phyloP scores from a whole-genome alignment of 2,329 filamentous ascomycete genomes.

The Pyrenophora graminea region DNA sequence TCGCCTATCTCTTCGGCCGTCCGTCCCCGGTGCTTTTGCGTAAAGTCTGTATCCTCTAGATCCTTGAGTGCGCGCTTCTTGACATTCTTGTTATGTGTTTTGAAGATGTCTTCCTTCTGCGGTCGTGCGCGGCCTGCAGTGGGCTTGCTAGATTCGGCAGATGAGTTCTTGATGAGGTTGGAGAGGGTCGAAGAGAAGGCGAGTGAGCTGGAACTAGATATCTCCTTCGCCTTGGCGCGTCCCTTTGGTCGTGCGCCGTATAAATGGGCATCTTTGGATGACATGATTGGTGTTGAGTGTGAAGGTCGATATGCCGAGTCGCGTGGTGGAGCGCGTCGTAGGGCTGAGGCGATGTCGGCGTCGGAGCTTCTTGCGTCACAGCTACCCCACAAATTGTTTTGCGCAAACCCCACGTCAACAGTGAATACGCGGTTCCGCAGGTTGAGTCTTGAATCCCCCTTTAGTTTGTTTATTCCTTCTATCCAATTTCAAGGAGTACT shows the following conservation, averaged over 20 bases:
- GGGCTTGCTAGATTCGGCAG: constrained; percentile 49
- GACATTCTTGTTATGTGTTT: constrained; percentile 64
- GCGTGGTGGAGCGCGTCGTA: constrained; percentile 15
- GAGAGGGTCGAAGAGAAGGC: constrained; percentile 89
- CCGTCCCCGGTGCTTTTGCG: constrained; percentile 66
- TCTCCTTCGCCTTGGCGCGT: constrained; percentile 61
- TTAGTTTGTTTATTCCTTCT: not conserved
- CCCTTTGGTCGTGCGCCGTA: constrained; percentile 76
- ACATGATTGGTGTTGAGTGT: constrained; percentile 23
- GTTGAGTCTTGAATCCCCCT: not conserved
- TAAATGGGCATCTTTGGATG: constrained; percentile 65
- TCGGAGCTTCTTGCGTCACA: constrained; percentile 24
- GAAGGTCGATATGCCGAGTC: not conserved
- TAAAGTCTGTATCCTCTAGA: constrained; percentile 59
- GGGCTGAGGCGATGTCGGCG: constrained; percentile 33
- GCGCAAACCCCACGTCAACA: constrained; percentile 20
- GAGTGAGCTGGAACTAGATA: constrained; percentile 71
- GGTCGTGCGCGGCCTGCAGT: constrained; percentile 59
- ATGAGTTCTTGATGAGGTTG: constrained; percentile 67
- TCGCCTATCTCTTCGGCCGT: constrained; percentile 58
- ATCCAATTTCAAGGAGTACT: not conserved
- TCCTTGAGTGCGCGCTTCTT: constrained; percentile 67
- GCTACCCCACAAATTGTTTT: constrained; percentile 27
- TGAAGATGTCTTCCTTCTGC: constrained; percentile 71
- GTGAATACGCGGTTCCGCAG: constrained; percentile 15